phyloP scores from a whole-genome alignment of 148 eudicot species.

The Mesembryanthemum crystallinum region DNA sequence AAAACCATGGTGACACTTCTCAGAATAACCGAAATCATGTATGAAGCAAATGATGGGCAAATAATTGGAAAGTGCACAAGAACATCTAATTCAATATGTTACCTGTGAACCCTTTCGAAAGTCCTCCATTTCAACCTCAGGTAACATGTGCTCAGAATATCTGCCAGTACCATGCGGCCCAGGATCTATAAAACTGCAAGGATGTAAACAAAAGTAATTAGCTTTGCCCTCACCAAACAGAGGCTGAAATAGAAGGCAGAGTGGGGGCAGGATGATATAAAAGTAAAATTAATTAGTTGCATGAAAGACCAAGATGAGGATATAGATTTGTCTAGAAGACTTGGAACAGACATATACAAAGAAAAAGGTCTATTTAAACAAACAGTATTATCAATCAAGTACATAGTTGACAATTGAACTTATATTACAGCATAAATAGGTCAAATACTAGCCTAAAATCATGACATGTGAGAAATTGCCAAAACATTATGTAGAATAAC shows the following conservation, averaged over 20 bases:
- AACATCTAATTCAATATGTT: not conserved
- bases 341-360: not conserved
- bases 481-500: not conserved
- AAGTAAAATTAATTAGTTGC: not conserved
- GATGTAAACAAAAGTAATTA: constrained; percentile 5
- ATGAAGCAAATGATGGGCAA: constrained; percentile 10
- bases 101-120: constrained; percentile 69
- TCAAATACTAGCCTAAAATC: not conserved
- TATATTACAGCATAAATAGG: not conserved
- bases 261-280: not conserved
- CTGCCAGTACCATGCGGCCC: constrained; percentile 66
- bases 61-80: constrained; percentile 2
- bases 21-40: not conserved
- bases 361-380: not conserved
- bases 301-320: not conserved
- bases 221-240: constrained; percentile 7
- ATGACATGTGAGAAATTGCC: not conserved
- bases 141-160: constrained; percentile 55
- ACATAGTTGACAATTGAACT: not conserved
- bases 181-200: constrained; percentile 51
- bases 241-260: not conserved
- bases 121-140: constrained; percentile 53
- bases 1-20: not conserved
- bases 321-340: not conserved
- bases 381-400: no score